These are phyloP conservation scores for Fusarium continuum DNA, from an alignment of 2,329 filamentous ascomycete species.

Conservation along the genomic window DNA sequence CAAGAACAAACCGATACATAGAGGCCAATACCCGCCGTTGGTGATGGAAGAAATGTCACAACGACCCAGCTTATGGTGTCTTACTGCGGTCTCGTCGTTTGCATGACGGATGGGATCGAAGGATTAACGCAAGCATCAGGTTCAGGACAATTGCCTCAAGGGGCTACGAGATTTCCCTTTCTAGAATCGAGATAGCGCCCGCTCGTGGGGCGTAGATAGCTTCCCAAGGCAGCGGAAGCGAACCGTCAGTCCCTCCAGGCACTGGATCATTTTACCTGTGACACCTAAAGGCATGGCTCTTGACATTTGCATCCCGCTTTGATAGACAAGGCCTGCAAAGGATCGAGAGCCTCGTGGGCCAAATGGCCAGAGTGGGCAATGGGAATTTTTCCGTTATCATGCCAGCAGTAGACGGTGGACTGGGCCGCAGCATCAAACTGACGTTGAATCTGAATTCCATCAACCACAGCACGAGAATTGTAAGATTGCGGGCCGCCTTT, in stretches of 20 bases:
- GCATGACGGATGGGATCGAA: background rate
- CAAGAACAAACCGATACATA: background rate
- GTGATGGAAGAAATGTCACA: slow-evolving; percentile 6
- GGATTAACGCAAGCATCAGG: slow-evolving; percentile 29
- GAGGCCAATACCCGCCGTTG: background rate
- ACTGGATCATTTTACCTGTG: slow-evolving; percentile 40
- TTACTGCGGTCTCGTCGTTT: background rate
- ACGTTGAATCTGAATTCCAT: slow-evolving; percentile 42
- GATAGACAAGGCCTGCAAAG: slow-evolving; percentile 9
- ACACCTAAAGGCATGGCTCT: slow-evolving; percentile 37
- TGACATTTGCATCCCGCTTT: slow-evolving; percentile 7
- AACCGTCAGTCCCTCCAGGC: slow-evolving; percentile 15
- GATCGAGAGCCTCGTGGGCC: slow-evolving; percentile 12
- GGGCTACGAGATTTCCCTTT: slow-evolving; percentile 18
- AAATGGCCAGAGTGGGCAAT: slow-evolving; percentile 17
- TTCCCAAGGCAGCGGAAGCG: slow-evolving; percentile 33
- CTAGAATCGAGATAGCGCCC: slow-evolving; percentile 29
- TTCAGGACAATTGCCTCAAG: slow-evolving; percentile 16
- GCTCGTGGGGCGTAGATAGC: slow-evolving; percentile 11
- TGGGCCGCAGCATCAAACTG: slow-evolving; percentile 25
- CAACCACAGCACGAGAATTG: slow-evolving; percentile 41
- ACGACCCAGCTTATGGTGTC: background rate
- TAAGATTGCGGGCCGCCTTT: slow-evolving; percentile 36
- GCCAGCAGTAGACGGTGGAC: slow-evolving; percentile 14
- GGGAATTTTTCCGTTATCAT: slow-evolving; percentile 25